Percentiles rank a stretch among this genome's conserved stretches.
Evolutionary conservation across 768 basidiomycete species (phyloP).

Genomic region (Termitomyces sp.): DNA sequence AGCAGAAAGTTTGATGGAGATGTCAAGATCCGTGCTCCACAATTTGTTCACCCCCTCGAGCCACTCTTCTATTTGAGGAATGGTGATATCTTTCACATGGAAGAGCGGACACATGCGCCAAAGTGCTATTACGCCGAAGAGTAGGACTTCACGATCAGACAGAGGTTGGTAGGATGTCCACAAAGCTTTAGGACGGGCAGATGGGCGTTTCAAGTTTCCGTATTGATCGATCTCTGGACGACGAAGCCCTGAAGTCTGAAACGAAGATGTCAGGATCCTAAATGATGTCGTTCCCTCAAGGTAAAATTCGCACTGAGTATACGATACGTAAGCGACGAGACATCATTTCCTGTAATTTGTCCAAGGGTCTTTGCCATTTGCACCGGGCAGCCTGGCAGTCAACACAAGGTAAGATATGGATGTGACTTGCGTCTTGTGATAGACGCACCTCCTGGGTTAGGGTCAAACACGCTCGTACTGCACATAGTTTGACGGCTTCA

Average conservation of each 20-base stretch:
- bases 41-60: slow-evolving; percentile 40
- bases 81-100: slow-evolving; percentile 40
- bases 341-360: slow-evolving; percentile 39
- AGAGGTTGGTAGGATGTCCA: slow-evolving; percentile 51
- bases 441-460: slow-evolving; percentile 56
- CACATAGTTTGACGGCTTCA: slow-evolving; percentile 76
- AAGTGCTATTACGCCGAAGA: slow-evolving; percentile 63
- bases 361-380: slow-evolving; percentile 50
- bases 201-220: slow-evolving; percentile 48
- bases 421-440: background rate
- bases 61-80: slow-evolving; percentile 41
- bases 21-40: slow-evolving; percentile 61
- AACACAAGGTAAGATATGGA: background rate
- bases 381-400: slow-evolving; percentile 36
- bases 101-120: slow-evolving; percentile 58
- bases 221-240: slow-evolving; percentile 58
- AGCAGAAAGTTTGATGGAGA: slow-evolving; percentile 57
- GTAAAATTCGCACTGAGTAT: slow-evolving; percentile 40
- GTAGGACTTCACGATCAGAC: slow-evolving; percentile 62
- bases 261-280: background rate
- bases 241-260: slow-evolving; percentile 43
- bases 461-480: slow-evolving; percentile 66
- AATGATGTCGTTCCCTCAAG: background rate
- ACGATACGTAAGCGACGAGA: slow-evolving; percentile 48
- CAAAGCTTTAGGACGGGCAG: slow-evolving; percentile 56